Evolutionary conservation across 345 rosid species (phyloP).

Genomic region (Boechera stricta): DNA sequence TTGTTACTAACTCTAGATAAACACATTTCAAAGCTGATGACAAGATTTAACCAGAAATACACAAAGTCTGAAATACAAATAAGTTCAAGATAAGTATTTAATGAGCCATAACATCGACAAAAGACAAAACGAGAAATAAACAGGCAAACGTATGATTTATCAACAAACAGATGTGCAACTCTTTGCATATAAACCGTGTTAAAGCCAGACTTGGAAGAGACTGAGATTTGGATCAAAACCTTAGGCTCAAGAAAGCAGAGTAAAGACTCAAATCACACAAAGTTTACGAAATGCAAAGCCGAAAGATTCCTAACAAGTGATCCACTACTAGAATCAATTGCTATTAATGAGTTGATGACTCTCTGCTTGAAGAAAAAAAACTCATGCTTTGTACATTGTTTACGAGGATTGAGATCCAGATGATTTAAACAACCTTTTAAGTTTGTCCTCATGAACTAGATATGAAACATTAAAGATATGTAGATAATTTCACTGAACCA

Average conservation of each 20-base stretch:
- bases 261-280: neutral
- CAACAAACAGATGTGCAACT: neutral
- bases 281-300: neutral
- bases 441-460: neutral
- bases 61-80: neutral
- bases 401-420: neutral
- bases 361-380: neutral
- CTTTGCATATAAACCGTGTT: neutral
- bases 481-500: constrained; percentile 20
- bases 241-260: constrained; percentile 17
- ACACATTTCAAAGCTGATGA: constrained; percentile 1
- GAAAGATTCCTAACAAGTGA: neutral
- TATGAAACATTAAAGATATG: neutral
- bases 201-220: neutral
- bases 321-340: neutral
- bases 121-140: neutral
- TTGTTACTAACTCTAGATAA: neutral
- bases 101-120: neutral
- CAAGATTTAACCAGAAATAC: neutral
- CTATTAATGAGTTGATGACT: neutral
- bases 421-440: neutral
- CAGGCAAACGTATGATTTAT: neutral
- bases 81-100: neutral
- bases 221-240: neutral
- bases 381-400: neutral